A percentile compares a stretch with the other conserved stretches of the same genome.
phyloP scores from a whole-genome alignment of 192 early-diverging fungal species.

The Coemansia sp. region DNA sequence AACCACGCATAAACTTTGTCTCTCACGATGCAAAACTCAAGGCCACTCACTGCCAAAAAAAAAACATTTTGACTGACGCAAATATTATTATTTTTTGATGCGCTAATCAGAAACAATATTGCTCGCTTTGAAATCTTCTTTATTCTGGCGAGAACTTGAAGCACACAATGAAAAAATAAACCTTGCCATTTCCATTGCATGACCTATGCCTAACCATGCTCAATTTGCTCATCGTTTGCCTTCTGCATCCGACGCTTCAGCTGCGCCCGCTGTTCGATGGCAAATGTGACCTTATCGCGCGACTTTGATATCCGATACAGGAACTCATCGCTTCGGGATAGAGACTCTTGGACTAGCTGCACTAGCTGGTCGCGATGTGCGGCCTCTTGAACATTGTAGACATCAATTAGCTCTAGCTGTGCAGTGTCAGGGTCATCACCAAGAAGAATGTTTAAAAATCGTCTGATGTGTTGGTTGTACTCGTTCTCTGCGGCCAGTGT shows the following conservation, averaged over 20 bases:
- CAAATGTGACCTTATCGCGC: slow-evolving; percentile 41
- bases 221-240: slow-evolving; percentile 4
- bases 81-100: too few relatives aligned
- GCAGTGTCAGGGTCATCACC: slow-evolving; percentile 50
- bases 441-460: slow-evolving; percentile 47
- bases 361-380: slow-evolving; percentile 38
- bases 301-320: slow-evolving; percentile 43
- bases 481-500: slow-evolving; percentile 43
- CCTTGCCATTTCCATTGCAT: too few relatives aligned
- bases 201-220: too few relatives aligned
- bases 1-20: too few relatives aligned
- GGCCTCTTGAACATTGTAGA: slow-evolving; percentile 30
- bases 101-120: too few relatives aligned
- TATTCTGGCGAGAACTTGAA: neutral
- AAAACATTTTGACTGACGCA: too few relatives aligned
- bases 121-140: too few relatives aligned
- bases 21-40: too few relatives aligned
- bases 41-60: too few relatives aligned
- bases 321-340: slow-evolving; percentile 51
- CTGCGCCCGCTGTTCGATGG: slow-evolving; percentile 40
- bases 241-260: slow-evolving; percentile 42
- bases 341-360: slow-evolving; percentile 46
- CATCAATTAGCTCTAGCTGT: slow-evolving; percentile 40
- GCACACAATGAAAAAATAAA: neutral
- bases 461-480: slow-evolving; percentile 53